A percentile compares a stretch with the other conserved stretches of the same genome.
These are phyloP conservation scores for Purpureocillium takamizusanense DNA, from an alignment of 2,329 filamentous ascomycete genomes.

Conservation along the genomic window DNA sequence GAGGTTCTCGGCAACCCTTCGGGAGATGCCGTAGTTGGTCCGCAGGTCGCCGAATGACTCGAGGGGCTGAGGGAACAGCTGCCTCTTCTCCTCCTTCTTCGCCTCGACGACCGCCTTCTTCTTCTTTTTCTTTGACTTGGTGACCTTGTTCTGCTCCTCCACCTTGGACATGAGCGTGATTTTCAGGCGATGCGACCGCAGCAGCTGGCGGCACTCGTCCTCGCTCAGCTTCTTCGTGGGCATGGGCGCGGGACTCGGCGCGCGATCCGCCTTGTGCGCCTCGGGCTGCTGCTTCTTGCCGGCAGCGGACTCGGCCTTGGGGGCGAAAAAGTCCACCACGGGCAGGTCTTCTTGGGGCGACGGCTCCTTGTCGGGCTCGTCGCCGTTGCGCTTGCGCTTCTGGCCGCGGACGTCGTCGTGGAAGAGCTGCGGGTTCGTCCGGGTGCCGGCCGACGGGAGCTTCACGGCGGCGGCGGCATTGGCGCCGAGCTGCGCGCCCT, in stretches of 20 bases:
- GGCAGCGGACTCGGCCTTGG: constrained; percentile 26
- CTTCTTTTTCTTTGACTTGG: constrained; percentile 47
- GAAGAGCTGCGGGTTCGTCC: constrained; percentile 61
- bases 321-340: constrained; percentile 52
- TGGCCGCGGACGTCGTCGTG: constrained; percentile 43
- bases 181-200: constrained; percentile 78
- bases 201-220: constrained; percentile 62
- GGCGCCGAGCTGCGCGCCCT: constrained; percentile 18
- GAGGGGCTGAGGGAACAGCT: constrained; percentile 72
- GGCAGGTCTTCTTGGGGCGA: constrained; percentile 25
- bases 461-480: constrained; percentile 26
- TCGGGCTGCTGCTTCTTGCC: constrained; percentile 18
- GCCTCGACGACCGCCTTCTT: constrained; percentile 35
- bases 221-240: constrained; percentile 41
- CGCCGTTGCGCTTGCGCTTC: constrained; percentile 45
- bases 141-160: constrained; percentile 32
- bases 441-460: constrained; percentile 56
- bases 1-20: constrained; percentile 68
- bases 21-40: constrained; percentile 62
- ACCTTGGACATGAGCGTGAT: constrained; percentile 61
- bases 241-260: constrained; percentile 16
- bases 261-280: constrained; percentile 12
- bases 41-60: constrained; percentile 67
- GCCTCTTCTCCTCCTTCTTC: constrained; percentile 45
- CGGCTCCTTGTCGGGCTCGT: constrained; percentile 22